phyloP scores from a whole-genome alignment of 768 basidiomycete genomes.

The Boletus subparvulus region DNA sequence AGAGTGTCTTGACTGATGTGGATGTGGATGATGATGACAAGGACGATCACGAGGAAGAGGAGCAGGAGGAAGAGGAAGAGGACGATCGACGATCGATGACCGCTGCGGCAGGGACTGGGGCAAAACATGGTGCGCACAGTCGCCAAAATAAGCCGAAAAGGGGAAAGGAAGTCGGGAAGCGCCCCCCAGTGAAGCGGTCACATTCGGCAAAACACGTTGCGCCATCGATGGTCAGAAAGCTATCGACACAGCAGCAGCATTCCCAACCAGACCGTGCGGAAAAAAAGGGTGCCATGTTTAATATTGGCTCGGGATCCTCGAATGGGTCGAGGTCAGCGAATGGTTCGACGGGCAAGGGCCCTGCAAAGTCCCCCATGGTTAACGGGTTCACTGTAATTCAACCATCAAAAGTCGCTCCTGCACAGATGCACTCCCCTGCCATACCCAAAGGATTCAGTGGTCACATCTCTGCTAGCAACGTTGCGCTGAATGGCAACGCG shows the following conservation, averaged over 20 bases:
- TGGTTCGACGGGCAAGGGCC: constrained; percentile 22
- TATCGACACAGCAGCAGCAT: constrained; percentile 25
- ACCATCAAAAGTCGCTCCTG: constrained; percentile 8
- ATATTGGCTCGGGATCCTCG: constrained; percentile 61
- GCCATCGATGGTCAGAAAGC: constrained; percentile 30
- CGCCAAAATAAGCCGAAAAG: constrained; percentile 29
- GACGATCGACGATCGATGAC: constrained; percentile 24
- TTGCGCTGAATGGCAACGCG: constrained; percentile 16
- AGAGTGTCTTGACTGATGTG: constrained; percentile 21
- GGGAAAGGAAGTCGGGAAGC: constrained; percentile 34
- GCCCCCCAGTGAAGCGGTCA: constrained; percentile 28
- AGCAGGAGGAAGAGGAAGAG: constrained; percentile 11
- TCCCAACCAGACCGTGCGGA: constrained; percentile 14
- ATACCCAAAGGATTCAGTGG: constrained; percentile 15
- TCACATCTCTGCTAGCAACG: not conserved
- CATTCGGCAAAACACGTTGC: constrained; percentile 32
- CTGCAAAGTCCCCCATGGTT: constrained; percentile 2
- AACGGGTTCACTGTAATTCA: constrained; percentile 14
- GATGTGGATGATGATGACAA: constrained; percentile 19
- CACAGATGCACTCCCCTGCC: constrained; percentile 19
- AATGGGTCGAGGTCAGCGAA: constrained; percentile 39
- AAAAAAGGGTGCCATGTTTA: constrained; percentile 43
- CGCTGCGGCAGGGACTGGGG: constrained; percentile 8
- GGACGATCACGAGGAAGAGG: constrained; percentile 14
- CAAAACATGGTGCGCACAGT: constrained; percentile 11